Evolutionary conservation across 305 asterid species (phyloP).

Genomic region (Caryopteris hybrid): DNA sequence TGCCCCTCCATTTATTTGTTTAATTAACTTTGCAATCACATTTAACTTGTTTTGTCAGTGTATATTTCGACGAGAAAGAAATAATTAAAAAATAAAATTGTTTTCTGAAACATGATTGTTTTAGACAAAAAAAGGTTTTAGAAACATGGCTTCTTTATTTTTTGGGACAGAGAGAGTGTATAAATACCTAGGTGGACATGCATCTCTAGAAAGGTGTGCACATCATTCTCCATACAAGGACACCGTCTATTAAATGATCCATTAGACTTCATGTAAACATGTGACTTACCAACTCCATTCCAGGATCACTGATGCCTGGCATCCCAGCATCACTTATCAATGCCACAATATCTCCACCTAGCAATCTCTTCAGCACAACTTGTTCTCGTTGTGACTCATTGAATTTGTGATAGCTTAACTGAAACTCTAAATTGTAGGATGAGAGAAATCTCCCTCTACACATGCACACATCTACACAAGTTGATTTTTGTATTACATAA

Average conservation of each 20-base stretch:
- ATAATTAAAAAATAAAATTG: too few species aligned
- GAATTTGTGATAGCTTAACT: conserved; percentile 93
- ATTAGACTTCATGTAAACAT: neutral
- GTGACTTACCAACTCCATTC: conserved; percentile 70
- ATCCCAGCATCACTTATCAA: conserved; percentile 88
- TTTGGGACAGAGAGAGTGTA: neutral
- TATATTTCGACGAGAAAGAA: too few species aligned
- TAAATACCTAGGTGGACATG: neutral
- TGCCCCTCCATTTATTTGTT: too few species aligned
- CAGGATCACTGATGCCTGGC: conserved; percentile 93
- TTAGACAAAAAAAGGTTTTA: too few species aligned
- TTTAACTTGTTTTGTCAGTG: too few species aligned
- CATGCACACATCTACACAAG: neutral
- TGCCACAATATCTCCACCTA: conserved; percentile 71
- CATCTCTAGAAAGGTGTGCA: neutral
- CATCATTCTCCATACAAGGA: neutral
- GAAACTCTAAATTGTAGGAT: conserved; percentile 49
- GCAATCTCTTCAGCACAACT: conserved; percentile 57
- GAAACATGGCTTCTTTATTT: too few species aligned
- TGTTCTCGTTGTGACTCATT: conserved; percentile 83
- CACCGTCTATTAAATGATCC: neutral
- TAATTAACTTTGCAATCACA: too few species aligned
- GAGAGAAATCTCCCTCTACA: conserved; percentile 24
- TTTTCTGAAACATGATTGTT: too few species aligned
- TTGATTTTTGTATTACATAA: neutral